These are phyloP conservation scores for Lithocarpus polystachyus DNA, from an alignment of 306 rosid genomes.

Conservation along the genomic window DNA sequence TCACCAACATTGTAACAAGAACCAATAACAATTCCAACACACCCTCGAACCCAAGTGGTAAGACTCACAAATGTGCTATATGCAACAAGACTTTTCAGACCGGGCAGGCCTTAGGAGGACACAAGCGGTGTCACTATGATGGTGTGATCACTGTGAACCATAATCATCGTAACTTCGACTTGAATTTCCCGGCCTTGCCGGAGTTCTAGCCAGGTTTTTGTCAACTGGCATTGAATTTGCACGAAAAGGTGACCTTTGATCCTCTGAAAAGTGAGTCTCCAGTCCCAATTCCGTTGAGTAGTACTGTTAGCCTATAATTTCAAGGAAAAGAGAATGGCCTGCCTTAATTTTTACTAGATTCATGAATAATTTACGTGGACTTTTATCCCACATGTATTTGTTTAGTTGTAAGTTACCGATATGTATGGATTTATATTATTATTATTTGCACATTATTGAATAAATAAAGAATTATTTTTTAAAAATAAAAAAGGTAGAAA, in stretches of 20 bases:
- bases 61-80: background rate
- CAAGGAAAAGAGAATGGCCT: no score
- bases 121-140: background rate
- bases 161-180: background rate
- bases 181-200: background rate
- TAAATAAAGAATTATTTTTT: background rate
- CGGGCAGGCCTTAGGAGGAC: background rate
- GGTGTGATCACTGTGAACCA: background rate
- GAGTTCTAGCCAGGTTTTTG: background rate
- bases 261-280: background rate
- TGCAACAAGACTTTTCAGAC: background rate
- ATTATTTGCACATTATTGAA: background rate
- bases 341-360: background rate
- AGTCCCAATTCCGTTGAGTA: background rate
- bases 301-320: background rate
- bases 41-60: background rate
- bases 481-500: no score
- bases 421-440: background rate
- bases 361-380: background rate
- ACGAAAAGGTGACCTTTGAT: background rate
- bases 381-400: background rate
- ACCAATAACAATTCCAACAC: background rate
- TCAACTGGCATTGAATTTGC: background rate
- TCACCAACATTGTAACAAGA: background rate
- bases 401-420: background rate